Evolutionary conservation across 371 early-diverging fungal genomes (phyloP), one percentile per base, ranked within the genome.

Genomic region (Mortierella sp.): DNA sequence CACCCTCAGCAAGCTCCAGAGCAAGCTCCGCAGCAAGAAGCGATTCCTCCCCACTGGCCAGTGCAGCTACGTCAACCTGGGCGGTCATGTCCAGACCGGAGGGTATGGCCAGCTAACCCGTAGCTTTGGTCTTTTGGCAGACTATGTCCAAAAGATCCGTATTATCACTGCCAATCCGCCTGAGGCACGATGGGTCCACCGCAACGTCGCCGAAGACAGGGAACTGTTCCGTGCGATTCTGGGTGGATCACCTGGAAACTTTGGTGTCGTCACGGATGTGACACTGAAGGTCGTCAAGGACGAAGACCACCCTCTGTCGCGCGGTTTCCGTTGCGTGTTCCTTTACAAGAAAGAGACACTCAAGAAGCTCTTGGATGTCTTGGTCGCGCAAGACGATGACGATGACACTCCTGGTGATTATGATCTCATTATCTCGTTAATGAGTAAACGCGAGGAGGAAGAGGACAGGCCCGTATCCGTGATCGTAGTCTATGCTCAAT

Each of bases 161-260:
- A 70, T 83, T 57, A 77, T 83, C 53, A 73, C 70, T 43, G 83
- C 78, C 5, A 61, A 77, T 28, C 64, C 65, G 36, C 6, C 28
- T 28, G 28, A 74, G 55, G 22, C 38, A 45, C 58, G 33, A 24
- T 57, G 58, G 74, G 59, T 74, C 43, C 9, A 19, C 10, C 83
- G 74, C 40, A 24, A 13, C 8, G 22, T 40, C 22, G 53, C 10
- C 19, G 45, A 38, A 3, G 68, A 71, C 53, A 28, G 71, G 60
- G 69, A 67, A 41, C 68, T 83, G 33, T 62, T 83, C 66, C 69
- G 41, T 57, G 83, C 78, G 7, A 59, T 83, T 53, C 40, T 77
- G 52, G 83, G 83, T 22, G 77, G 82, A 69, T 65, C 65, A 57
- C 82, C 77, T 13, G 82, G 82, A 48, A 82, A 82, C 63, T 82